These are phyloP conservation scores for Komagataella pseudopastoris DNA, from an alignment of 805 yeast genomes.

Conservation along the genomic window DNA sequence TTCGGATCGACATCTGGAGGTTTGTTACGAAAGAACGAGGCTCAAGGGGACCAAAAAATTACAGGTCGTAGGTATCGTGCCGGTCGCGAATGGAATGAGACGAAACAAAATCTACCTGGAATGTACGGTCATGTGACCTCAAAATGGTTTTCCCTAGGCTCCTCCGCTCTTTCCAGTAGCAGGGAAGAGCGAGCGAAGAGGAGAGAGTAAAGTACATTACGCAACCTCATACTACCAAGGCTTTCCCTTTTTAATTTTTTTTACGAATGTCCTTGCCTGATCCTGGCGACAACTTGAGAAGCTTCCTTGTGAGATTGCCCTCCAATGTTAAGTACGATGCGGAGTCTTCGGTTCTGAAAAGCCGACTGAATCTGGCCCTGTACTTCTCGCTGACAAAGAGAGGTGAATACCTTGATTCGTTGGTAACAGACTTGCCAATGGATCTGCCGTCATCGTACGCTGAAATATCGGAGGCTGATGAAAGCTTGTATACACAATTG, in stretches of 20 bases:
- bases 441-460: neutral
- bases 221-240: neutral
- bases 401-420: slow-evolving; percentile 18
- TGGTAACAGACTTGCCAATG: slow-evolving; percentile 1
- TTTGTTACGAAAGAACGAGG: neutral
- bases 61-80: neutral
- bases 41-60: neutral
- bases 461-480: neutral
- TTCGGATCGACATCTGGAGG: neutral
- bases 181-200: neutral
- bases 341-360: neutral
- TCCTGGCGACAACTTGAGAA: neutral
- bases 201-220: neutral
- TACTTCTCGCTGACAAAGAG: slow-evolving; percentile 22
- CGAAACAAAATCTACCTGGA: neutral
- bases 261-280: neutral
- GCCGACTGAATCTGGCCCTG: slow-evolving; percentile 7
- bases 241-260: too few species aligned
- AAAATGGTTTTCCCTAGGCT: too few species aligned
- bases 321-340: neutral
- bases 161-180: too few species aligned
- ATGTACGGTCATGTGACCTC: neutral
- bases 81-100: neutral
- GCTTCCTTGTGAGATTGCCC: neutral
- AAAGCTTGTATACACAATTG: neutral